Conservation (phyloP, 2,329 filamentous ascomycete genomes). For the Coniella lustricola region DNA sequence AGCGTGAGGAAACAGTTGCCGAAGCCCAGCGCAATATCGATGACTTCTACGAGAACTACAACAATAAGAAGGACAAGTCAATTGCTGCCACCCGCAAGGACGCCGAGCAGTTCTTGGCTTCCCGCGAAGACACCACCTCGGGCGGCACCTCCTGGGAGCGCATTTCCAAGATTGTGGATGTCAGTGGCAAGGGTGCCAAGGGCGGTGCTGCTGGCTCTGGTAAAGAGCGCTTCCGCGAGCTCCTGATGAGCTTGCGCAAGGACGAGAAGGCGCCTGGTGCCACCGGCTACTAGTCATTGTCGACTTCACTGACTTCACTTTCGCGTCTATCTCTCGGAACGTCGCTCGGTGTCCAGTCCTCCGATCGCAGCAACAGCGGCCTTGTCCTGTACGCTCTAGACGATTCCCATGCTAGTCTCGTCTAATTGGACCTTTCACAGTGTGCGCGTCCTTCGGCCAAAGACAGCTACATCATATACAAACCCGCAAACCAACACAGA, state of each 20-base stretch:
- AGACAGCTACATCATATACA: no score
- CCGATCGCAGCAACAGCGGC: neutral
- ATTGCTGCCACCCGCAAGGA: slow-evolving; percentile 84
- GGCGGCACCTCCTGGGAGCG: slow-evolving; percentile 98
- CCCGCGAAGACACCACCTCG: slow-evolving; percentile 83
- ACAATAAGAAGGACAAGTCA: slow-evolving; percentile 92
- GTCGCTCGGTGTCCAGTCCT: neutral
- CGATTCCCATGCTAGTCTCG: slow-evolving; percentile 15
- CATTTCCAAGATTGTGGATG: slow-evolving; percentile 93
- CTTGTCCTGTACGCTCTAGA: slow-evolving; percentile 9
- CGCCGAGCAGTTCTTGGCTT: slow-evolving; percentile 85
- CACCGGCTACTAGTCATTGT: slow-evolving; percentile 34
- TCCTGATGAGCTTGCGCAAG: slow-evolving; percentile 81
- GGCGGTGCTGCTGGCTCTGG: slow-evolving; percentile 84
- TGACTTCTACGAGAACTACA: slow-evolving; percentile 99
- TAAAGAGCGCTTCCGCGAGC: slow-evolving; percentile 92
- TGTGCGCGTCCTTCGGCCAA: neutral
- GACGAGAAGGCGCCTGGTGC: slow-evolving; percentile 78
- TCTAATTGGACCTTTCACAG: slow-evolving; percentile 1
- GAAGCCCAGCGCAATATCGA: slow-evolving; percentile 93
- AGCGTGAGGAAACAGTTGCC: slow-evolving; percentile 78
- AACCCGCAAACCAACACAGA: neutral
- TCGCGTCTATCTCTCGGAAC: slow-evolving; percentile 9
- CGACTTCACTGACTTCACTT: slow-evolving; percentile 11
- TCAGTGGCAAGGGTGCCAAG: slow-evolving; percentile 85